These are phyloP conservation scores for Cladophialophora exuberans DNA, from an alignment of 2,329 filamentous ascomycete genomes.

Conservation along the genomic window DNA sequence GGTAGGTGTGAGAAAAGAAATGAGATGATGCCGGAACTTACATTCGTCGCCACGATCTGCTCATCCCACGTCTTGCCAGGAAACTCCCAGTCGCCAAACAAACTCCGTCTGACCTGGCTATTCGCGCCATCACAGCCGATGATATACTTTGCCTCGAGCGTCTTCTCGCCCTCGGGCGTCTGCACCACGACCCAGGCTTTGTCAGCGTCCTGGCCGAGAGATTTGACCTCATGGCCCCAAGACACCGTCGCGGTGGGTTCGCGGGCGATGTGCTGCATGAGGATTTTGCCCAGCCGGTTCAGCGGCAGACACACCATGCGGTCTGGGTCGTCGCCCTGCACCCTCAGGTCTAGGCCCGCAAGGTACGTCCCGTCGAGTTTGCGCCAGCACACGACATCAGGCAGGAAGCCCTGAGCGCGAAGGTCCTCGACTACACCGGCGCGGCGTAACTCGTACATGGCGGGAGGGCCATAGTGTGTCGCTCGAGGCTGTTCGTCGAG, in stretches of 20 bases:
- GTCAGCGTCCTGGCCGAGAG: conserved; percentile 27
- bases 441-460: conserved; percentile 60
- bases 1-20: background rate
- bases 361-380: conserved; percentile 44
- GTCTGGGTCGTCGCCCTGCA: conserved; percentile 37
- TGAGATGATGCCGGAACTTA: conserved; percentile 6
- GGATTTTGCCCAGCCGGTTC: conserved; percentile 46
- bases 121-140: conserved; percentile 46
- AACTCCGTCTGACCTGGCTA: conserved; percentile 22
- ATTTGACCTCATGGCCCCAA: conserved; percentile 48
- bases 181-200: conserved; percentile 27
- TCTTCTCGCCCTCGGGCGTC: conserved; percentile 20
- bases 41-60: conserved; percentile 33
- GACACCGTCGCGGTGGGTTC: conserved; percentile 41
- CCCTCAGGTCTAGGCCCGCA: conserved; percentile 35
- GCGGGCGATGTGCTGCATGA: conserved; percentile 44
- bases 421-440: conserved; percentile 62
- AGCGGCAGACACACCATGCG: conserved; percentile 50
- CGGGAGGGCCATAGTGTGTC: conserved; percentile 65
- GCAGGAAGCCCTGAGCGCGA: conserved; percentile 46
- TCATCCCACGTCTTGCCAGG: conserved; percentile 29
- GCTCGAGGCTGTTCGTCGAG: conserved; percentile 65
- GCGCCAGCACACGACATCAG: conserved; percentile 50
- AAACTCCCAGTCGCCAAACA: conserved; percentile 26
- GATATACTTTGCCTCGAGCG: conserved; percentile 40